phyloP scores from a whole-genome alignment of 2,329 filamentous ascomycete species.

The Fusarium piperis region DNA sequence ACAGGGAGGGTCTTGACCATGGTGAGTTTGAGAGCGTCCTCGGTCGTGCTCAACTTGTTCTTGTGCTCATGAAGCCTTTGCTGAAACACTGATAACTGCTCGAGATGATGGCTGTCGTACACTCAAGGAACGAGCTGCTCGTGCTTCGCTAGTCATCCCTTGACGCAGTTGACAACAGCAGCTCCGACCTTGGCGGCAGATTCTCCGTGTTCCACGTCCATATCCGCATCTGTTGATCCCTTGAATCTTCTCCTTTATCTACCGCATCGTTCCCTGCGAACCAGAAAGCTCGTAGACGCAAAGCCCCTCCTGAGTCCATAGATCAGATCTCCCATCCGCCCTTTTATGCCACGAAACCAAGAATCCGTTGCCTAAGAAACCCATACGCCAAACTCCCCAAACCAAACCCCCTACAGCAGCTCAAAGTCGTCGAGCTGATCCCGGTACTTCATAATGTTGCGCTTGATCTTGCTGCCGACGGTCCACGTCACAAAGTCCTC shows the following conservation, averaged over 20 bases:
- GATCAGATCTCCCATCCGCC: not conserved
- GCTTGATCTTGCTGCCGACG: slow-evolving; percentile 95
- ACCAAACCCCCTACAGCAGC: slow-evolving; percentile 64
- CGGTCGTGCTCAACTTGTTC: not conserved
- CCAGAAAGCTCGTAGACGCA: not conserved
- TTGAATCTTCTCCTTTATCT: not conserved
- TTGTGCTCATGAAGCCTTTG: not conserved
- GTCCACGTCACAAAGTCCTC: slow-evolving; percentile 98
- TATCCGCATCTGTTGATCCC: not conserved
- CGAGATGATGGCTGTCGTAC: not conserved
- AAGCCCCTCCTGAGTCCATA: not conserved
- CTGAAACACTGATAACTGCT: not conserved
- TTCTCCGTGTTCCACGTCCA: too few relatives aligned
- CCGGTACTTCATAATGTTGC: slow-evolving; percentile 92
- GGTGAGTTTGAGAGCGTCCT: not conserved
- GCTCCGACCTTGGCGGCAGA: too few relatives aligned
- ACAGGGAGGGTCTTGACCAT: not conserved
- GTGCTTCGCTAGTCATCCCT: too few relatives aligned
- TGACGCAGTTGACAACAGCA: not conserved
- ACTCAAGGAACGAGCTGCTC: not conserved
- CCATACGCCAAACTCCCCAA: not conserved
- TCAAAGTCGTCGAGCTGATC: slow-evolving; percentile 98
- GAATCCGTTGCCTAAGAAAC: not conserved
- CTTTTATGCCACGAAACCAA: not conserved
- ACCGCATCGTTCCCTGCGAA: not conserved